These are phyloP conservation scores for Chlorella sp. DNA, from an alignment of 139 green algal species.

Conservation along the genomic window DNA sequence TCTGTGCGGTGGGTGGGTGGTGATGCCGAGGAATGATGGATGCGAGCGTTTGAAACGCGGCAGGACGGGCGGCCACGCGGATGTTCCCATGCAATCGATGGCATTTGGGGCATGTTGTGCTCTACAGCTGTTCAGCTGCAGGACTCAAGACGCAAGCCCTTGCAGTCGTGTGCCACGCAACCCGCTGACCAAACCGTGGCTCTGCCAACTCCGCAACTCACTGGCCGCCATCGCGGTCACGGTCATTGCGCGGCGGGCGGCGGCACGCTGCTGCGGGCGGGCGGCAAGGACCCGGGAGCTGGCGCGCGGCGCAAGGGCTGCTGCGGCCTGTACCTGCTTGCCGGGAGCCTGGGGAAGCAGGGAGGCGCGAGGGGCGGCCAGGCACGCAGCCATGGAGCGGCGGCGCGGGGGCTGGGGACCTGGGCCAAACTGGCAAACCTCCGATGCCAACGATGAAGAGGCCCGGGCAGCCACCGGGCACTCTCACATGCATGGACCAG, in stretches of 20 bases:
- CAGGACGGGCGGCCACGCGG: too few species aligned
- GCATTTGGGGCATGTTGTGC: too few species aligned
- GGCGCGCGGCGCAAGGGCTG: not conserved
- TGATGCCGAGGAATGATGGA: not conserved
- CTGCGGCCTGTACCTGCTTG: slow-evolving; percentile 10
- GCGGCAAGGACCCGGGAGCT: not conserved
- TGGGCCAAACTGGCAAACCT: too few species aligned
- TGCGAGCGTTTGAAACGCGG: not conserved
- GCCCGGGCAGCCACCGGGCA: too few species aligned
- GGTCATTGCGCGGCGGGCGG: slow-evolving; percentile 12
- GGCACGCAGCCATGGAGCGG: not conserved
- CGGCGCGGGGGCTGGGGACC: too few species aligned
- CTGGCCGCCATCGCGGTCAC: slow-evolving; percentile 11
- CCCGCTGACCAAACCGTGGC: too few species aligned
- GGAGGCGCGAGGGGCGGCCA: not conserved
- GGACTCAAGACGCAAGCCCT: too few species aligned
- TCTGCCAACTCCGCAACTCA: not conserved
- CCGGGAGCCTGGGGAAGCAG: slow-evolving; percentile 14
- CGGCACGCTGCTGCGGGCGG: slow-evolving; percentile 3
- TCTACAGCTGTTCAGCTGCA: too few species aligned
- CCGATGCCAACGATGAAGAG: too few species aligned
- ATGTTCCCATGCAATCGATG: too few species aligned
- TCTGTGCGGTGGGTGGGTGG: slow-evolving; percentile 9
- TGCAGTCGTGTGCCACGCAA: too few species aligned
- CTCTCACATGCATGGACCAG: too few species aligned